These are phyloP conservation scores for Hemisphaericaspora lyxosophila DNA, from an alignment of 1,139 yeast genomes.

Conservation along the genomic window DNA sequence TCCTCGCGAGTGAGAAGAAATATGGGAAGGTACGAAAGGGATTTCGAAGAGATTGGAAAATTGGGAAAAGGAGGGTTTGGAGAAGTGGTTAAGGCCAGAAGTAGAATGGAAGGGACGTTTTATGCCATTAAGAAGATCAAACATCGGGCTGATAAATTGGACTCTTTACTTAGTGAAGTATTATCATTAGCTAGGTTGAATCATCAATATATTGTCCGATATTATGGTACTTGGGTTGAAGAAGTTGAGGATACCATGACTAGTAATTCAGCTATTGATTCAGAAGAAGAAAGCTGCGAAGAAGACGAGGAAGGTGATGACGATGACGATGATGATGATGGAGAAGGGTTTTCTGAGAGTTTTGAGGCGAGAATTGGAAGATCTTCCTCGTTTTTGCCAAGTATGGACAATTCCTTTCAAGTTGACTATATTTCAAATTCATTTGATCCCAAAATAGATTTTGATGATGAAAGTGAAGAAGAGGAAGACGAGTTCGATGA, in stretches of 20 bases:
- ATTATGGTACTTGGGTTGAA: conserved; percentile 97
- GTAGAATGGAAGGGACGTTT: conserved; percentile 87
- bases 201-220: conserved; percentile 93
- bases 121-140: conserved; percentile 92
- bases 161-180: conserved; percentile 85
- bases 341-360: conserved; percentile 7
- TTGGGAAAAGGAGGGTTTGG: conserved; percentile 98
- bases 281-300: conserved; percentile 19
- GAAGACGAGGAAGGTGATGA: conserved; percentile 14
- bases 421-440: conserved; percentile 71
- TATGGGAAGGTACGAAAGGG: conserved; percentile 48
- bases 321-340: conserved; percentile 3
- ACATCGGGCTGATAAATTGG: conserved; percentile 76
- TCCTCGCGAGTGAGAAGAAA: conserved; percentile 8
- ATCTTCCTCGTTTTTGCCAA: conserved; percentile 32
- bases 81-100: conserved; percentile 93
- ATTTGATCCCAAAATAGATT: conserved; percentile 58
- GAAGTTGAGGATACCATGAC: conserved; percentile 39
- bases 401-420: conserved; percentile 41
- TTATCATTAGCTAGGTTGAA: conserved; percentile 86
- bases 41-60: conserved; percentile 89
- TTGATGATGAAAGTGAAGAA: conserved; percentile 47
- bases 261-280: conserved; percentile 9
- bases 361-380: conserved; percentile 21
- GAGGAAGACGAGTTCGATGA: conserved; percentile 21